phyloP scores from a whole-genome alignment of 345 rosid genomes.

The Moricandia arvensis region DNA sequence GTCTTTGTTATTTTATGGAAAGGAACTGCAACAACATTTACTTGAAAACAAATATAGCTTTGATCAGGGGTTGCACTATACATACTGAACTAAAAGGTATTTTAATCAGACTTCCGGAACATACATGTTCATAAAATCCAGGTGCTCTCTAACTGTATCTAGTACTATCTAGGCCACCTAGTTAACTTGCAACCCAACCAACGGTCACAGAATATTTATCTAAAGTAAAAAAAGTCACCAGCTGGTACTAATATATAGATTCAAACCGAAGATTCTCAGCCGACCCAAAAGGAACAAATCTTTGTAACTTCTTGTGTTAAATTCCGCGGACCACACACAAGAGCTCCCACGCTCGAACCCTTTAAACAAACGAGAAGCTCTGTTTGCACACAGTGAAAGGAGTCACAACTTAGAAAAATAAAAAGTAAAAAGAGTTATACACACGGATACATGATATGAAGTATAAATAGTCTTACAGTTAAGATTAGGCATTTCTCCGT shows the following conservation, averaged over 20 bases:
- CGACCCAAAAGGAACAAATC: conserved; percentile 44
- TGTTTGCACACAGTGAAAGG: conserved; percentile 26
- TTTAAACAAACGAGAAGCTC: conserved; percentile 46
- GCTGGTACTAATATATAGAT: conserved; percentile 39
- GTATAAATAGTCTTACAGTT: conserved; percentile 47
- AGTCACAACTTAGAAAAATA: neutral
- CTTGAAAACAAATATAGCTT: neutral
- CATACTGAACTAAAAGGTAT: neutral
- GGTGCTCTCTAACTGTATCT: neutral
- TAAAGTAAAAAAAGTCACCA: neutral
- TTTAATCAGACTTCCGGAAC: neutral
- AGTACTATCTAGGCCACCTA: too few species aligned
- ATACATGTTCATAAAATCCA: neutral
- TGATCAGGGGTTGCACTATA: neutral
- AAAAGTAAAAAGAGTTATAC: neutral
- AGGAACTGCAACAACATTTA: neutral
- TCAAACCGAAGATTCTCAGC: conserved; percentile 55
- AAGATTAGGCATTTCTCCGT: conserved; percentile 60
- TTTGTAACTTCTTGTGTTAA: conserved; percentile 66
- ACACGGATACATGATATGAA: neutral
- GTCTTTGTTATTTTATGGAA: neutral
- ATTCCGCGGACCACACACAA: too few species aligned
- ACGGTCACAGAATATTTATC: too few species aligned
- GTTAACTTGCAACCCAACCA: neutral
- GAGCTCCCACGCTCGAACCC: conserved; percentile 60